Conservation (phyloP, 345 rosid species). For the Melaleuca alternifolia region DNA sequence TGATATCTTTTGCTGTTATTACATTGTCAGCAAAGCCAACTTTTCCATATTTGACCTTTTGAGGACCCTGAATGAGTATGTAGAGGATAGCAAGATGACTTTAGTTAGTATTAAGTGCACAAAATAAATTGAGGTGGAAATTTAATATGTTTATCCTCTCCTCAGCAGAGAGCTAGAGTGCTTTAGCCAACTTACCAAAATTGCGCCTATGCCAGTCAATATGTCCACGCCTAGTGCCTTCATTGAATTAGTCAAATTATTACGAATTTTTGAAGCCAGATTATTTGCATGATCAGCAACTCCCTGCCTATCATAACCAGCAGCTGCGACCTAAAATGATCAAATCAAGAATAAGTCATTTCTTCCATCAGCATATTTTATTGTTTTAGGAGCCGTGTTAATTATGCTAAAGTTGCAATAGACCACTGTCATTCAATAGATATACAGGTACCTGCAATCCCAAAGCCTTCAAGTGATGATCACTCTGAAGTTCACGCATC, state of each 20-base stretch:
- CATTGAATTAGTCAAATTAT: slow-evolving; percentile 86
- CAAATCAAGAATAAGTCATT: neutral
- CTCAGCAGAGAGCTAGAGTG: neutral
- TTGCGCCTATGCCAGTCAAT: slow-evolving; percentile 73
- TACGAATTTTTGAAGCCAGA: slow-evolving; percentile 81
- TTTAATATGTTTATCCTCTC: neutral
- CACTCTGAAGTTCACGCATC: slow-evolving; percentile 90
- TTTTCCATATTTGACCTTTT: slow-evolving; percentile 83
- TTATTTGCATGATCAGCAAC: slow-evolving; percentile 98
- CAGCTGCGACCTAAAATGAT: slow-evolving; percentile 66
- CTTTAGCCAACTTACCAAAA: slow-evolving; percentile 44
- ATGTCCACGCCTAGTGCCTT: slow-evolving; percentile 94
- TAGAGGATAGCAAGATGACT: neutral
- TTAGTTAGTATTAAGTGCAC: neutral
- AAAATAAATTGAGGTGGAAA: neutral
- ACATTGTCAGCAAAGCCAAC: slow-evolving; percentile 41
- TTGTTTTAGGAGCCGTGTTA: neutral
- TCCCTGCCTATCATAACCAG: slow-evolving; percentile 89
- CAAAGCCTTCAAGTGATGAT: slow-evolving; percentile 89
- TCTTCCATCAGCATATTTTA: neutral
- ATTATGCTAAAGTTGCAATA: neutral
- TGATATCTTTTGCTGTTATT: slow-evolving; percentile 69
- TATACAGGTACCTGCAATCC: slow-evolving; percentile 69
- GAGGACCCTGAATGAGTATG: slow-evolving; percentile 57
- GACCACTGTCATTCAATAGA: neutral